Base-by-base conservation (phyloP, 129 eudicot species). In the Rutidosis leptorrhynchoides region DNA sequence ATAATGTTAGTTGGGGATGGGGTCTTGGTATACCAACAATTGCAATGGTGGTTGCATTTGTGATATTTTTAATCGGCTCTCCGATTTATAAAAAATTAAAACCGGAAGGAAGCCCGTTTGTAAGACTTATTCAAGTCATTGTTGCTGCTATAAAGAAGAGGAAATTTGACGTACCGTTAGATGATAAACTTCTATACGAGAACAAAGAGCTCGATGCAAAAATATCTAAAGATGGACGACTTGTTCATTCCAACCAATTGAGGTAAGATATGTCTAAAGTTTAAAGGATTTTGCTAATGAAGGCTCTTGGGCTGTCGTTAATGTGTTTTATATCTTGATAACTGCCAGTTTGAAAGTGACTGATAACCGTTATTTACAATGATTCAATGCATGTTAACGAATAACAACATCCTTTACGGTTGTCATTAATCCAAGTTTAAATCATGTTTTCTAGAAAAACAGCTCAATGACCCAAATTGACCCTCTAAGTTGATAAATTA, bases 61-160 rank as follows among this genome's bases (percentile, higher is more conserved):
- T 58, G 0, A 64, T 64, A 26, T 78, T 72, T 72, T 29, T 78
- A 43, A 42, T 66, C 1, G 82, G 82, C 8, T 78, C 82, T 25
- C 82, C 82, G 1, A 28, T 72, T 27, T 78, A 78, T 53, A 55
- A 5, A 53, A 72, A 67, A n/a, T 4, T 26, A 0, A 72, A 72
- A 72, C 78, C 78, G 3, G 60, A 67, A 67, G 82, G 82, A 54
- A 78, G 82, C 23, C 82, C 82, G 14, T 78, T 78, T 66, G 66
- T 78, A 48, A 66, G 82, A 60, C 51, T 78, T 23, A 64, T 70
- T 20, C 82, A 78, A 28, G 82, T 78, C 48, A 37, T 78, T 8
- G 78, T 72, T 33, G 82, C 82, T 21, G 66, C 78, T 0, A 4
- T 72, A 21, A 78, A 65, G 62, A 78, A 78, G 69, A 11, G 82